Evolutionary conservation across 2,329 filamentous ascomycete genomes (phyloP).

Genomic region (Leptographium radiaticola): DNA sequence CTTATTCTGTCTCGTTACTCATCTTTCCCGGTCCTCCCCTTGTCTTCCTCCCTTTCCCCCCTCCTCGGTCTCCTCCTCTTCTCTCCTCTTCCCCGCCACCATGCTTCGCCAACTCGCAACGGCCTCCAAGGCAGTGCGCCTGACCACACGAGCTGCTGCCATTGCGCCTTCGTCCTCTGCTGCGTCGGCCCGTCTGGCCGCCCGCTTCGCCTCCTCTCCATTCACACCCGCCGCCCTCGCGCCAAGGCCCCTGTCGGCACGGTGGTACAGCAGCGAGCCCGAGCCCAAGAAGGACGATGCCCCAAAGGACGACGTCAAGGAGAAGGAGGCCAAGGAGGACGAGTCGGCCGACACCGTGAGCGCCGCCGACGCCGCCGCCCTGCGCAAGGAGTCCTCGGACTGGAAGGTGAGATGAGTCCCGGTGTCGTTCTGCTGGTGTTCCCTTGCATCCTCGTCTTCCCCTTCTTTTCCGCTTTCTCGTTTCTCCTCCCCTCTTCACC

Average conservation of each 20-base stretch:
- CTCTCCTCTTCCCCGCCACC: neutral
- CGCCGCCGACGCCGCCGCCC: conserved; percentile 20
- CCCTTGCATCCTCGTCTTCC: neutral
- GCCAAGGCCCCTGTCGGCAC: neutral
- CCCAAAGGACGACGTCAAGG: conserved; percentile 13
- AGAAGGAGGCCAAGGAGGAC: conserved; percentile 14
- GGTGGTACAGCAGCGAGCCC: conserved; percentile 34
- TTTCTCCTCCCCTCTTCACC: neutral
- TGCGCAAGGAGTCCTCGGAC: conserved; percentile 46
- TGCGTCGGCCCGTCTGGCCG: conserved; percentile 12
- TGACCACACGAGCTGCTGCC: neutral
- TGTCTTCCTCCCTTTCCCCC: no score
- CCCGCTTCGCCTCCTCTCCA: conserved; percentile 10
- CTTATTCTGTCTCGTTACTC: neutral
- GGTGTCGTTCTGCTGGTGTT: conserved; percentile 4
- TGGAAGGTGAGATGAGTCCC: conserved; percentile 55
- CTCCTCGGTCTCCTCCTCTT: neutral
- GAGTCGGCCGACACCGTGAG: conserved; percentile 15
- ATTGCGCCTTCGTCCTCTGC: no score
- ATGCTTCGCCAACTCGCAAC: conserved; percentile 10
- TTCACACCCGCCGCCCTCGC: neutral
- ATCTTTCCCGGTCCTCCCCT: neutral
- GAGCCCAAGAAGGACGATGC: conserved; percentile 17
- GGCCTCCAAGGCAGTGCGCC: conserved; percentile 5
- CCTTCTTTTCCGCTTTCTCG: neutral